Conservation (phyloP, 2,329 filamentous ascomycete genomes). For the Sphaerostilbella broomeana region DNA sequence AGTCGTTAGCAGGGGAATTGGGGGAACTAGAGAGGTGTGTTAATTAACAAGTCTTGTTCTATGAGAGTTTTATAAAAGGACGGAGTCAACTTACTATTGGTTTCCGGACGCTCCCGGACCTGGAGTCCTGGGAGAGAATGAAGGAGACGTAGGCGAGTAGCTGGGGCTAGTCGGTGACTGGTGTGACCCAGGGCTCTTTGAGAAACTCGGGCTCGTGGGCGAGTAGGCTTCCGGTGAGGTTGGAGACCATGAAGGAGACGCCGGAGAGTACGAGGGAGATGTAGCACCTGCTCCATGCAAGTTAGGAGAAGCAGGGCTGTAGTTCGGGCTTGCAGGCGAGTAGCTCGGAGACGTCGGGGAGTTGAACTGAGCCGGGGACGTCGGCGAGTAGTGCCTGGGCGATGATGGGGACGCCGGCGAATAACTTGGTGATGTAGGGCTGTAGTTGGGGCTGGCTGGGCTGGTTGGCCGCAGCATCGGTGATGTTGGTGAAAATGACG, state of each 20-base stretch:
- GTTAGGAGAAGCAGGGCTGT: conserved; percentile 62
- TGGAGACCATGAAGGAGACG: conserved; percentile 72
- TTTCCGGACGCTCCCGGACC: conserved; percentile 38
- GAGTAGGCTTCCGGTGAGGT: conserved; percentile 62
- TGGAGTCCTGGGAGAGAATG: conserved; percentile 41
- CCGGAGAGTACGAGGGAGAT: conserved; percentile 59
- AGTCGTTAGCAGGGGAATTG: conserved; percentile 36
- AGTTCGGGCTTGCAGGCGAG: conserved; percentile 63
- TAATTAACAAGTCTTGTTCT: conserved; percentile 16
- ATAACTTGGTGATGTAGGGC: conserved; percentile 59
- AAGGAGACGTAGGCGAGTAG: conserved; percentile 59
- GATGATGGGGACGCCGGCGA: conserved; percentile 55
- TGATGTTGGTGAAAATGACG: conserved; percentile 57
- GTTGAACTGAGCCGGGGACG: conserved; percentile 66
- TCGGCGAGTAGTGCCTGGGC: conserved; percentile 55
- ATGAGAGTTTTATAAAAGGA: not conserved
- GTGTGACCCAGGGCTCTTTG: conserved; percentile 46
- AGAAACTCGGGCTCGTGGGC: conserved; percentile 56
- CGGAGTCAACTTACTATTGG: conserved; percentile 35
- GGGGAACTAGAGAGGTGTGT: conserved; percentile 34
- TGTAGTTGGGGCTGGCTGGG: conserved; percentile 55
- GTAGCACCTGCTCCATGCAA: conserved; percentile 38
- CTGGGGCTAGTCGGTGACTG: conserved; percentile 61
- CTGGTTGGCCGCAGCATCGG: conserved; percentile 50
- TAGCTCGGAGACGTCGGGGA: conserved; percentile 70